Evolutionary conservation across 1,139 yeast genomes (phyloP).

Genomic region (Yamadazyma conglobata): DNA sequence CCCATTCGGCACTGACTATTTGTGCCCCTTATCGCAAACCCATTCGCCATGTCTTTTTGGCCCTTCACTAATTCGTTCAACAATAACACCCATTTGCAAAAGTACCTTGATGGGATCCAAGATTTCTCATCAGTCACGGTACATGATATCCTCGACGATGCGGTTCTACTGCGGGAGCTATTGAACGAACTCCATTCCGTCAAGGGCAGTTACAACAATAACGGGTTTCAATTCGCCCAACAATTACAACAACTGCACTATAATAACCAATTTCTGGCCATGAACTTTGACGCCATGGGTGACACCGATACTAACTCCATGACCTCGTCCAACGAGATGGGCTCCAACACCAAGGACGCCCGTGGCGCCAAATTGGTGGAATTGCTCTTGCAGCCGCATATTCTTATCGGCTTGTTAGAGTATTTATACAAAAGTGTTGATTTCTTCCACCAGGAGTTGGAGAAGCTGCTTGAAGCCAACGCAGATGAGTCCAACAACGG

Average conservation of each 20-base stretch:
- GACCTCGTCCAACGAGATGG: conserved; percentile 33
- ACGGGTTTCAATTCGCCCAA: conserved; percentile 34
- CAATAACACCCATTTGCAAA: conserved; percentile 40
- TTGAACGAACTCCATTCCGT: conserved; percentile 40
- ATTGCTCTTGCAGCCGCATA: conserved; percentile 44
- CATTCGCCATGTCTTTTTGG: conserved; percentile 53
- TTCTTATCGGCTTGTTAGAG: conserved; percentile 40
- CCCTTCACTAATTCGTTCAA: conserved; percentile 43
- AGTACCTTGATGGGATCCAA: conserved; percentile 37
- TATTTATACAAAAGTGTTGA: conserved; percentile 36
- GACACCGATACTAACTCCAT: conserved; percentile 34
- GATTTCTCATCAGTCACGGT: conserved; percentile 34
- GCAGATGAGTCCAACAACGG: too few relatives aligned
- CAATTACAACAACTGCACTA: conserved; percentile 14
- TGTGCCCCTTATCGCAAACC: too few relatives aligned
- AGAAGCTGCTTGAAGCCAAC: too few relatives aligned
- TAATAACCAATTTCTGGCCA: conserved; percentile 4
- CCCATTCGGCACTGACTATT: too few relatives aligned
- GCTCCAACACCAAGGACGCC: conserved; percentile 29
- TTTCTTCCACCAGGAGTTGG: conserved; percentile 29
- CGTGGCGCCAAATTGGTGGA: conserved; percentile 42
- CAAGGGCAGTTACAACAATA: conserved; percentile 32
- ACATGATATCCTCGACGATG: conserved; percentile 34
- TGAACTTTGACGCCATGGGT: conserved; percentile 3
- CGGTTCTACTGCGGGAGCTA: conserved; percentile 37